Conservation (phyloP, 352 stramenopile species). For the Globisporangium cylindrosporum region DNA sequence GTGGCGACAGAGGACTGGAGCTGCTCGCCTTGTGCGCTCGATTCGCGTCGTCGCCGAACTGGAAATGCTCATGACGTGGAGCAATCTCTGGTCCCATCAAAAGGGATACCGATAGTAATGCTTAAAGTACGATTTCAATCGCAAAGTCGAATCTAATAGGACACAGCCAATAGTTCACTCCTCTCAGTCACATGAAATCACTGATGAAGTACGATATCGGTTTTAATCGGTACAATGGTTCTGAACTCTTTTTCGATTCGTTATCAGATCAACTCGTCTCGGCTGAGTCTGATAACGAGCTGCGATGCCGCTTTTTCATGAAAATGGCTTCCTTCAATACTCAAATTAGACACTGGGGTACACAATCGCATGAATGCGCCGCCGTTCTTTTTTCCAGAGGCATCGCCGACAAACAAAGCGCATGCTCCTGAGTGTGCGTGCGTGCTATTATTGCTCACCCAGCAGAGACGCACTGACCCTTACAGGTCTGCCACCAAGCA, state of each 20-base stretch:
- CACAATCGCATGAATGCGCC: too few relatives aligned
- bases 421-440: too few relatives aligned
- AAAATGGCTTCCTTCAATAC: too few relatives aligned
- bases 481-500: too few relatives aligned
- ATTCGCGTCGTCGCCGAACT: conserved; percentile 7
- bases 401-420: too few relatives aligned
- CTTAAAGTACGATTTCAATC: background rate
- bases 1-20: background rate
- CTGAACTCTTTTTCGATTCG: background rate
- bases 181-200: background rate
- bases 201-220: background rate
- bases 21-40: conserved; percentile 1
- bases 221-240: background rate
- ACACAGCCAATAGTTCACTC: too few relatives aligned
- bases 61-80: conserved; percentile 6
- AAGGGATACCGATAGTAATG: background rate
- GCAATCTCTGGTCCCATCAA: conserved; percentile 7
- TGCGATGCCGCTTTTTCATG: too few relatives aligned
- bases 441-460: too few relatives aligned
- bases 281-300: too few relatives aligned
- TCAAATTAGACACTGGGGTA: too few relatives aligned
- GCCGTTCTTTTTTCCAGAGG: too few relatives aligned
- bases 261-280: background rate
- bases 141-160: background rate
- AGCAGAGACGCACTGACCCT: too few relatives aligned